Evolutionary conservation across 768 basidiomycete genomes (phyloP).

Genomic region (Naematelia encephala): DNA sequence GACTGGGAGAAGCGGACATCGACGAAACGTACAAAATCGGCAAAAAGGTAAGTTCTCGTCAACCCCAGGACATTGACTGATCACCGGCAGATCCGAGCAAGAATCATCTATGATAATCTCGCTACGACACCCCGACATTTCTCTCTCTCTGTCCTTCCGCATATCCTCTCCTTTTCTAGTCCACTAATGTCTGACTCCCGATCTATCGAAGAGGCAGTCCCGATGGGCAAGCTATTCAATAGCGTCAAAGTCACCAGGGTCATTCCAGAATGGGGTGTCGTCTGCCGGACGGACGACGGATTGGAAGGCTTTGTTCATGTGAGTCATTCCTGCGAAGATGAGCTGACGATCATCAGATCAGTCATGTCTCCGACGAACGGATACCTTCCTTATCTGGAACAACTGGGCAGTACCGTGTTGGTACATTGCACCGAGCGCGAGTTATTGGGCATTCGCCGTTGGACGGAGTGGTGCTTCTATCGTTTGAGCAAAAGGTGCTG

Average conservation of each 20-base stretch:
- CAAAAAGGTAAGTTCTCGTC: constrained; percentile 44
- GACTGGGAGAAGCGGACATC: constrained; percentile 51
- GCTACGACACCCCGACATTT: constrained; percentile 71
- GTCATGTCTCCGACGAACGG: constrained; percentile 87
- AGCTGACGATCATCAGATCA: constrained; percentile 63
- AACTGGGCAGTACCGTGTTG: constrained; percentile 76
- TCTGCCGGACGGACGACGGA: constrained; percentile 63
- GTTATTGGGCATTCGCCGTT: constrained; percentile 80
- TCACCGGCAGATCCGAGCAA: constrained; percentile 64
- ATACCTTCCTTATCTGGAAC: constrained; percentile 66
- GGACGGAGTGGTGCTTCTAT: constrained; percentile 85
- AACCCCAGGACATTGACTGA: constrained; percentile 31
- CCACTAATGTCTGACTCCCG: constrained; percentile 29
- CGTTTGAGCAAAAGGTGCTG: constrained; percentile 74
- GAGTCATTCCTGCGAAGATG: constrained; percentile 44
- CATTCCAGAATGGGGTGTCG: constrained; percentile 76
- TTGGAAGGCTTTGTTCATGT: constrained; percentile 85
- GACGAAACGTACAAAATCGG: constrained; percentile 52
- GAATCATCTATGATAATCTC: constrained; percentile 77
- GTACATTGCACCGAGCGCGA: constrained; percentile 75
- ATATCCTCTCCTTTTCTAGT: constrained; percentile 61
- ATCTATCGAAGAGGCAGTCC: constrained; percentile 60
- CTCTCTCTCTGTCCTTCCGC: constrained; percentile 70
- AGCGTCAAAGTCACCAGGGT: constrained; percentile 68
- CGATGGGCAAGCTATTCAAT: constrained; percentile 70